A percentile compares a stretch with the other conserved stretches of the same genome.
These are phyloP conservation scores for Vitellaria paradoxa DNA, from an alignment of 179 eudicot genomes.

Conservation along the genomic window DNA sequence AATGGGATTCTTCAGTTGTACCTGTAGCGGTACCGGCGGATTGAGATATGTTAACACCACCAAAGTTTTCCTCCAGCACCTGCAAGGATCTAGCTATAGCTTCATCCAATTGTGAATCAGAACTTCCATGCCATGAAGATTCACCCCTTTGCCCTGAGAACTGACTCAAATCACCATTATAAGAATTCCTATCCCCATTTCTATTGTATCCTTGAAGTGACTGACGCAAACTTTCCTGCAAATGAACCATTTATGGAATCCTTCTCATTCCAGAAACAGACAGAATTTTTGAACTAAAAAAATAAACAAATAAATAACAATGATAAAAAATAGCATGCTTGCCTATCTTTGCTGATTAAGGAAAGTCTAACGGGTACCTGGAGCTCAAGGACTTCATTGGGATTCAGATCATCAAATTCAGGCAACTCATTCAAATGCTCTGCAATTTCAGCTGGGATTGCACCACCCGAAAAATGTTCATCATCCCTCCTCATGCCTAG, in stretches of 20 bases:
- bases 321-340: too few relatives aligned
- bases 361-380: slow-evolving; percentile 46
- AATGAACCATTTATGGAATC: not conserved
- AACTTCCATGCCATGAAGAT: slow-evolving; percentile 41
- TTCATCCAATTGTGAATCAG: slow-evolving; percentile 59
- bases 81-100: slow-evolving; percentile 78
- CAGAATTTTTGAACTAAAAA: not conserved
- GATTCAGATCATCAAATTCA: slow-evolving; percentile 50
- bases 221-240: slow-evolving; percentile 57
- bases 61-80: slow-evolving; percentile 54
- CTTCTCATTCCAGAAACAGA: not conserved
- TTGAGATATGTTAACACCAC: slow-evolving; percentile 34
- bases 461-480: slow-evolving; percentile 17
- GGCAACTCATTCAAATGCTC: slow-evolving; percentile 51
- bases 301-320: not conserved
- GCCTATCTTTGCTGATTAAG: not conserved
- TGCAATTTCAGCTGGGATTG: slow-evolving; percentile 45
- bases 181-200: slow-evolving; percentile 25
- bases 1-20: slow-evolving; percentile 24
- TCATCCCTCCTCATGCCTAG: slow-evolving; percentile 24
- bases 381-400: slow-evolving; percentile 70
- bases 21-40: slow-evolving; percentile 34
- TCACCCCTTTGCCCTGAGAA: slow-evolving; percentile 36
- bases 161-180: slow-evolving; percentile 32
- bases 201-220: slow-evolving; percentile 40